phyloP scores from a whole-genome alignment of 192 early-diverging fungal species.

The Linnemannia exigua region DNA sequence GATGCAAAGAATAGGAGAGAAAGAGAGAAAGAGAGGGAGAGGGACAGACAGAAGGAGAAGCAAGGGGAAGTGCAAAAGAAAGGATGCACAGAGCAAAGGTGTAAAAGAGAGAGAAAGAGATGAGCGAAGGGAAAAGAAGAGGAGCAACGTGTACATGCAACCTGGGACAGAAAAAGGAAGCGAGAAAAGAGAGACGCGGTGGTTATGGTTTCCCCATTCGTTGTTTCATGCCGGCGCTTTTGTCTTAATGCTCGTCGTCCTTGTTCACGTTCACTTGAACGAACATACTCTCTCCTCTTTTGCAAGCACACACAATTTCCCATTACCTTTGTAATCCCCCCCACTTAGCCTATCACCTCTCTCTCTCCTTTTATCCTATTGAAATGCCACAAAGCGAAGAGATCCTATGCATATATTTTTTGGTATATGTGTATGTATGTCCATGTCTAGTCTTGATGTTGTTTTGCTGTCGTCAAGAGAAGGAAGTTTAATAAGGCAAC shows the following conservation, averaged over 20 bases:
- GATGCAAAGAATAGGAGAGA: neutral
- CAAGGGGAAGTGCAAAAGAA: too few species aligned
- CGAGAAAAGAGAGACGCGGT: neutral
- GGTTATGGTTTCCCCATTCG: neutral
- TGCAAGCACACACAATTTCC: neutral
- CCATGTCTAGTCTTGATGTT: too few species aligned
- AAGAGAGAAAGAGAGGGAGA: neutral
- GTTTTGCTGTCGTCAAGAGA: neutral
- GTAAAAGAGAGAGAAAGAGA: too few species aligned
- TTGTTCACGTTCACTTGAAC: neutral
- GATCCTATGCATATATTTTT: neutral
- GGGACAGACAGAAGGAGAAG: neutral
- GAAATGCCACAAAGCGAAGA: too few species aligned
- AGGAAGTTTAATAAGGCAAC: conserved; percentile 2
- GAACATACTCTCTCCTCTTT: neutral
- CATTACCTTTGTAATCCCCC: too few species aligned
- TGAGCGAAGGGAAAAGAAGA: too few species aligned
- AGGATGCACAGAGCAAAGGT: neutral
- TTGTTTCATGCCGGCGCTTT: neutral
- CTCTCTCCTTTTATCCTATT: too few species aligned
- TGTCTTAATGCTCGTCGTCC: neutral
- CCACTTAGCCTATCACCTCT: too few species aligned
- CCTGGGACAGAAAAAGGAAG: too few species aligned
- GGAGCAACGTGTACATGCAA: neutral
- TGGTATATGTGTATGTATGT: too few species aligned